Percentiles rank a stretch among this genome's conserved stretches.
phyloP scores from a whole-genome alignment of 192 early-diverging fungal genomes.

The Chytriomyces hyalinus region DNA sequence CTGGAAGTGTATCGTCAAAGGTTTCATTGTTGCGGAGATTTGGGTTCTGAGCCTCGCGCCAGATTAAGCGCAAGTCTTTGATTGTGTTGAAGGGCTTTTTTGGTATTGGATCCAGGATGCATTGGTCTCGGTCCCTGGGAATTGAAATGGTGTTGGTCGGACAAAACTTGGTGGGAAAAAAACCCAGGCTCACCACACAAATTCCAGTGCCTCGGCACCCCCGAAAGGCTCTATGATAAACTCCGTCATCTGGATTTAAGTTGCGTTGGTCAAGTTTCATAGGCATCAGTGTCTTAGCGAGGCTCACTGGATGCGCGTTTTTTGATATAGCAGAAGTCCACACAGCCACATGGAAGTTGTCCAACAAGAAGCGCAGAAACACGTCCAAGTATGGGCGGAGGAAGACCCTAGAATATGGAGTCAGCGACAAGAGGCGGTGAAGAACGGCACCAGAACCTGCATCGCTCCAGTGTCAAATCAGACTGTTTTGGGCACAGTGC shows the following conservation, averaged over 20 bases:
- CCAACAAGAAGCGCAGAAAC: conserved; percentile 44
- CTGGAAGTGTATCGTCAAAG: no score
- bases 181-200: conserved; percentile 31
- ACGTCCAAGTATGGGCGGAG: conserved; percentile 52
- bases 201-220: conserved; percentile 30
- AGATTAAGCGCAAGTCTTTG: conserved; percentile 50
- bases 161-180: background rate
- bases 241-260: conserved; percentile 21
- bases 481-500: conserved; percentile 30
- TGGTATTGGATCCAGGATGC: conserved; percentile 26
- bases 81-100: conserved; percentile 11
- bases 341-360: conserved; percentile 43
- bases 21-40: no score
- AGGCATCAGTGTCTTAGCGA: no score
- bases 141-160: background rate
- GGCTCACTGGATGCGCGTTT: conserved; percentile 36
- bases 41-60: conserved; percentile 9
- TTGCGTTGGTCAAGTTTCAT: background rate
- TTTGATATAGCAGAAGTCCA: conserved; percentile 52
- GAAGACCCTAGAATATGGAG: conserved; percentile 22
- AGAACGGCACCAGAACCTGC: conserved; percentile 16
- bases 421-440: no score
- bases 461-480: conserved; percentile 33
- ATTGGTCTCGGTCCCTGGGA: conserved; percentile 38
- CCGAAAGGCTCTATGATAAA: conserved; percentile 40